Evolutionary conservation across 306 rosid species (phyloP).

Genomic region (Ochetophila trinervis): DNA sequence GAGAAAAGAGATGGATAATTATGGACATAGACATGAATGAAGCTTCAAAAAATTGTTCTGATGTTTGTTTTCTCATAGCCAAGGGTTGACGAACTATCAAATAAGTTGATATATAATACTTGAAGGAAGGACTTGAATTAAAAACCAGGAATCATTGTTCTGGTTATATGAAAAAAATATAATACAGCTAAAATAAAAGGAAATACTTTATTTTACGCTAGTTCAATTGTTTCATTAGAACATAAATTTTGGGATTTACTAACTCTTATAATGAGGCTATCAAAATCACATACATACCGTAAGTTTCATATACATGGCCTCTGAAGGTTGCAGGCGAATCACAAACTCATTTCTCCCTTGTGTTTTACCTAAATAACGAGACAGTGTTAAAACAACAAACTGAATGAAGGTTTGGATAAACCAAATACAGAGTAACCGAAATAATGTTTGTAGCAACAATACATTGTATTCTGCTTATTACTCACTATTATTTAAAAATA

Average conservation of each 20-base stretch:
- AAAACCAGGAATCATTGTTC: too few relatives aligned
- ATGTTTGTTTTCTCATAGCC: too few relatives aligned
- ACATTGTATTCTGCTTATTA: background rate
- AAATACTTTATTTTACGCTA: background rate
- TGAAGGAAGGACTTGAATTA: too few relatives aligned
- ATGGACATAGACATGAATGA: background rate
- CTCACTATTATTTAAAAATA: background rate
- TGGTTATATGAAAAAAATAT: too few relatives aligned
- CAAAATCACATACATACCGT: slow-evolving; percentile 38
- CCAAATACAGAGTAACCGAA: background rate
- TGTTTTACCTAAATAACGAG: slow-evolving; percentile 59
- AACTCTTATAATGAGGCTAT: background rate
- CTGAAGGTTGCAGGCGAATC: slow-evolving; percentile 78
- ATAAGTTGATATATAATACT: too few relatives aligned
- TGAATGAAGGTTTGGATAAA: background rate
- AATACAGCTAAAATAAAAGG: too few relatives aligned
- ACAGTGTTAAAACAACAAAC: slow-evolving; percentile 1
- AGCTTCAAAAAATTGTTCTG: background rate
- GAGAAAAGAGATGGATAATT: background rate
- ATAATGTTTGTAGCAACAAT: background rate
- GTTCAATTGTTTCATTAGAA: too few relatives aligned
- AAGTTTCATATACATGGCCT: slow-evolving; percentile 90
- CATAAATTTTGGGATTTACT: background rate
- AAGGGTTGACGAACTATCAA: too few relatives aligned
- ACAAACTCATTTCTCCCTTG: slow-evolving; percentile 96